phyloP scores from a whole-genome alignment of 768 basidiomycete genomes.

The Lanmaoa rubissima region DNA sequence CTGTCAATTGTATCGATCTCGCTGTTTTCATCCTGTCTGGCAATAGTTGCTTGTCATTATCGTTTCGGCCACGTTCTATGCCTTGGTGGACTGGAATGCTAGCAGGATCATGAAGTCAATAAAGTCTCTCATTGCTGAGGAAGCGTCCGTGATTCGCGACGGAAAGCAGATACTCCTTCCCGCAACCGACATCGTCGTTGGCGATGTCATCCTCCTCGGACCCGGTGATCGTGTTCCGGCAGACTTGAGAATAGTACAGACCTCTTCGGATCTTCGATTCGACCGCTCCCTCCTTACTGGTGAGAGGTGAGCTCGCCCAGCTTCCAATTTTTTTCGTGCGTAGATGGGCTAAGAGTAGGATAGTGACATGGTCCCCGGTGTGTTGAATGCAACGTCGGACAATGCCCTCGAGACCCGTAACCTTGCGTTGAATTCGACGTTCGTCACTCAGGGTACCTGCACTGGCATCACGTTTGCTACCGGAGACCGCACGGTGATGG shows the following conservation, averaged over 20 bases:
- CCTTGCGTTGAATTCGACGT: constrained; percentile 46
- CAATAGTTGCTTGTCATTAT: constrained; percentile 39
- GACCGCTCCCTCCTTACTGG: constrained; percentile 53
- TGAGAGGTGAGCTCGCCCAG: constrained; percentile 32
- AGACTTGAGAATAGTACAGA: constrained; percentile 51
- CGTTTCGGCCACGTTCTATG: constrained; percentile 44
- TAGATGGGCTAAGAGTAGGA: constrained; percentile 3
- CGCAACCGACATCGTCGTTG: constrained; percentile 54
- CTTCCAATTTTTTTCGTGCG: not conserved
- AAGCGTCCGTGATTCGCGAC: constrained; percentile 52
- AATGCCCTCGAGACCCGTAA: constrained; percentile 48
- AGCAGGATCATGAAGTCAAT: constrained; percentile 50
- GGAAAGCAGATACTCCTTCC: constrained; percentile 44
- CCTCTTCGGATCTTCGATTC: constrained; percentile 47
- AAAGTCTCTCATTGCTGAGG: constrained; percentile 56
- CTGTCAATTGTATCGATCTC: not conserved
- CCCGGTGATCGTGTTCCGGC: constrained; percentile 59
- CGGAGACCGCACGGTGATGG: constrained; percentile 45
- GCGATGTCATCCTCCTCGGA: constrained; percentile 49
- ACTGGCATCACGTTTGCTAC: constrained; percentile 41
- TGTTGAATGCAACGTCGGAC: constrained; percentile 42
- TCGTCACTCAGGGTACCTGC: constrained; percentile 40
- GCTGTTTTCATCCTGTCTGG: constrained; percentile 13
- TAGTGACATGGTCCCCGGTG: constrained; percentile 43
- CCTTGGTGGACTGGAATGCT: constrained; percentile 48